Base-by-base conservation (phyloP, 192 early-diverging fungal genomes). In the Borealophlyctis nickersoniae region DNA sequence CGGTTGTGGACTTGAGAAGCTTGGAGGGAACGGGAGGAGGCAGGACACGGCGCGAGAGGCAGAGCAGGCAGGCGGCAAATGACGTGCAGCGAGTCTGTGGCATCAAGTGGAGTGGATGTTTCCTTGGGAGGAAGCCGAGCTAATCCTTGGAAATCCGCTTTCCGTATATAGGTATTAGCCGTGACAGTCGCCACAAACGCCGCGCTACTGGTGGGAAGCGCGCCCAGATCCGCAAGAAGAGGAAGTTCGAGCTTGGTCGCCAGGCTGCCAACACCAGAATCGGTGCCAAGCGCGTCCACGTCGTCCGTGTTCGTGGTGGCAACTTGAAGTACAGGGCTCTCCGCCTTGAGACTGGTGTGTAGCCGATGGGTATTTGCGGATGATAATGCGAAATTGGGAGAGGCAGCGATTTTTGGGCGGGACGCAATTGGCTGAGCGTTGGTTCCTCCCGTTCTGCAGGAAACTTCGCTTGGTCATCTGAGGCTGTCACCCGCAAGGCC, bases 161-260 rank as follows among this genome's bases (percentile, higher is more conserved):
- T 13, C 28, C 13, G n/a, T 45, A 28, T 27, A 51, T 79, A 95
- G 95, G 95, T 96, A 97, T 98, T 85, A 91, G 90, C 84, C 86
- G 96, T 86, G 95, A 98, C 87, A 92, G 90, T 77, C 94, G 96
- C 82, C 96, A 98, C 87, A 98, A 98, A 89, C 91, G 95, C 74
- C 84, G 85, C 66, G 88, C 88, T 81, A 94, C 96, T 49, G 94
- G 96, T 85, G 96, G 95, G 86, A 95, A 95, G 88, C 89, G 96
- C 78, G 93, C 93, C 74, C 92, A 95, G 76, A 95, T 94, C 91
- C 91, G 96, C 87, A 98, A 98, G 93, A 98, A 98, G 92, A 93
- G 96, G 89, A 98, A 98, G 91, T 98, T 98, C 87, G 96, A 98
- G 84, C 86, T 96, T 72, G 96, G 95, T 79, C 92, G 96, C 79